Evolutionary conservation across 306 rosid species (phyloP), one percentile per base, ranked within the genome.

Genomic region (Citrullus amarus): DNA sequence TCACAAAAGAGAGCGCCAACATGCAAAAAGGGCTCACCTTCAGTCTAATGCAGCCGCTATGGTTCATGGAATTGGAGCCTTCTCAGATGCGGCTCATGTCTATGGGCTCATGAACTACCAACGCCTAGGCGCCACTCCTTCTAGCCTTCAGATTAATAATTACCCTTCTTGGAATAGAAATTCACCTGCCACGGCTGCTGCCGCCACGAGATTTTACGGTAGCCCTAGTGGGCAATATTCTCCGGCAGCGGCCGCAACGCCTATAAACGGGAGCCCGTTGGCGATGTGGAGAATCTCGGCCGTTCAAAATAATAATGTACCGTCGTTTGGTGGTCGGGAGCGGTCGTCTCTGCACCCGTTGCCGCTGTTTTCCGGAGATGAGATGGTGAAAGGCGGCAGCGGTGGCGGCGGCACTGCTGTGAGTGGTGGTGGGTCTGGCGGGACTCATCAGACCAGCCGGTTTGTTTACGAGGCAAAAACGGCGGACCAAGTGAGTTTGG

Each of bases 1-100:
- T 0, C 98, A 93, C 77, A 93, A 93, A 87, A 77, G 98, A 74
- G 98, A 93, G 80, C 86, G 98, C 0, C 97, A 93, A 73, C 93
- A 91, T 80, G 98, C 98, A 2, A 93, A 93, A 83, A 88, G 97
- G 5, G 93, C 90, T 15, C 96, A 93, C 81, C 93, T 93, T 58
- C 97, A 92, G 82, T 90, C 97, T 2, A 34, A 30, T 17, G 73
- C 73, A 2, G 51, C 73, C 28, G 85, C 95, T 18, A 86, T 88
- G 86, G 91, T 83, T 34, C 92, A 90, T 71, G 82, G 87, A 28
- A 55, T 67, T 67, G 74, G 74, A 39, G 17, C 86, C 76, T 83
- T 84, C 83, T 63, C 92, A 3, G 91, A 91, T 14, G 84, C 88
- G 17, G 84, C 88, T 2, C 94, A 89, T n/a, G 86, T 89, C 18